These are phyloP conservation scores for Lentithecium fluviatile DNA, from an alignment of 495 filamentous ascomycete species.

Conservation along the genomic window DNA sequence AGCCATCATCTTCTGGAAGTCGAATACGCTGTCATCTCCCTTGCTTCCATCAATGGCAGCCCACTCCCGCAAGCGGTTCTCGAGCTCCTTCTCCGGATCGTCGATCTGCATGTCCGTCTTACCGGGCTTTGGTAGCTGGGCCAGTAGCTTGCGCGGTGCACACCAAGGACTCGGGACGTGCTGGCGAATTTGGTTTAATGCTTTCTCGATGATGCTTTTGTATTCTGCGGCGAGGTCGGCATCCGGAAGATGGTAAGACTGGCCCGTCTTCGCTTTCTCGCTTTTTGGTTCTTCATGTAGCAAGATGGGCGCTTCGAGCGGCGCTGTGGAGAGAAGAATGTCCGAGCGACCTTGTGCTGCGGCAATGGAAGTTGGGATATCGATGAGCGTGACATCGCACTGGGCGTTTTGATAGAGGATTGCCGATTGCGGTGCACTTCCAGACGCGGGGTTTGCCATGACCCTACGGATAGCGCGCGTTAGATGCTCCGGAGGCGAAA, in stretches of 20 bases:
- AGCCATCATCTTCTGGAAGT: conserved; percentile 25
- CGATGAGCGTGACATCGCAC: conserved; percentile 54
- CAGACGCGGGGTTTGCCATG: not conserved
- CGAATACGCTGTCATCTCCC: conserved; percentile 30
- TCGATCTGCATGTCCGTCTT: conserved; percentile 13
- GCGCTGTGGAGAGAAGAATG: conserved; percentile 34
- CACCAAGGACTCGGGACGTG: conserved; percentile 46
- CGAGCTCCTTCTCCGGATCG: conserved; percentile 27
- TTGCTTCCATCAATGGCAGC: conserved; percentile 6
- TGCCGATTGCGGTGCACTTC: conserved; percentile 38
- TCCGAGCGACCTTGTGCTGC: conserved; percentile 37
- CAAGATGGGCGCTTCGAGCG: conserved; percentile 34
- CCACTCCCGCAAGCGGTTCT: conserved; percentile 22
- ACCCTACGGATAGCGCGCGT: not conserved
- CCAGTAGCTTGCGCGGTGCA: conserved; percentile 35
- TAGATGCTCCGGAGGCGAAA: too few relatives aligned
- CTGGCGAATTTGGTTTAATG: conserved; percentile 39
- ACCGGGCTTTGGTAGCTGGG: conserved; percentile 30
- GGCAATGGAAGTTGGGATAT: conserved; percentile 64
- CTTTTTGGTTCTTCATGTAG: conserved; percentile 41
- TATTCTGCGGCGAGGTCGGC: conserved; percentile 33
- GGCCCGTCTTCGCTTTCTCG: conserved; percentile 26
- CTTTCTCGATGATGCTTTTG: conserved; percentile 27
- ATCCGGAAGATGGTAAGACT: conserved; percentile 12
- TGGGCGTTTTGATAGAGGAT: conserved; percentile 55